A percentile compares a stretch with the other conserved stretches of the same genome.
phyloP scores from a whole-genome alignment of 148 eudicot species.

The Cornus suecica region DNA sequence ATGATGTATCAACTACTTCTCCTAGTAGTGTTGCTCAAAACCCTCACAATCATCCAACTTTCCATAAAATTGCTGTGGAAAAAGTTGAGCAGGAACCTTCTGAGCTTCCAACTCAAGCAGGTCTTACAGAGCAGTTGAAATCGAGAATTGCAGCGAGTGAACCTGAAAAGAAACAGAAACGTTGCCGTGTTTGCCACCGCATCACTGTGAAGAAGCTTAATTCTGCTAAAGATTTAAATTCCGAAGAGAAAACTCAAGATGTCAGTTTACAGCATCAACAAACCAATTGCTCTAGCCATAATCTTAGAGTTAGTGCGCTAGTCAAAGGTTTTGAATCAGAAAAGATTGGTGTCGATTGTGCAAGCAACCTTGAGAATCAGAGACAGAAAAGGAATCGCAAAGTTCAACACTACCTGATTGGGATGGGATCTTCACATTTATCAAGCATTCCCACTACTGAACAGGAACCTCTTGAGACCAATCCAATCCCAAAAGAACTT shows the following conservation, averaged over 20 bases:
- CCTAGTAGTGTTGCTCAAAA: not conserved
- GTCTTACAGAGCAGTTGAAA: slow-evolving; percentile 5
- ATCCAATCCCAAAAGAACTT: slow-evolving; percentile 34
- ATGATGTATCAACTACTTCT: slow-evolving; percentile 1
- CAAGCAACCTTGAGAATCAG: not conserved
- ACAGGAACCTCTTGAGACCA: slow-evolving; percentile 13
- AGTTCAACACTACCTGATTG: slow-evolving; percentile 6
- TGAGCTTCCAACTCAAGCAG: not conserved
- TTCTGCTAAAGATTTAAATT: slow-evolving; percentile 6
- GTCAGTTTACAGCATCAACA: slow-evolving; percentile 12
- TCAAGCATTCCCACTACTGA: not conserved
- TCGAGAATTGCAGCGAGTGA: slow-evolving; percentile 12
- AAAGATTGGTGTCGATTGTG: not conserved
- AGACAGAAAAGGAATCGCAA: not conserved
- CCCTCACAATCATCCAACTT: not conserved
- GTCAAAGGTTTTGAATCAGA: slow-evolving; percentile 13
- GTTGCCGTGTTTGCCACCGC: slow-evolving; percentile 18
- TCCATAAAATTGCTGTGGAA: not conserved
- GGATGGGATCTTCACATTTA: slow-evolving; percentile 6
- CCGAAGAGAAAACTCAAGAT: not conserved
- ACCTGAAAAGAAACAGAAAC: slow-evolving; percentile 28
- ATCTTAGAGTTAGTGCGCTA: slow-evolving; percentile 3
- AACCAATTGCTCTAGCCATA: not conserved
- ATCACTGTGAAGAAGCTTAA: slow-evolving; percentile 12
- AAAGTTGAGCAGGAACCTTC: slow-evolving; percentile 1